Percentiles rank a stretch among this genome's conserved stretches.
Conservation (phyloP, 495 filamentous ascomycete genomes). For the Neurospora cerealis region DNA sequence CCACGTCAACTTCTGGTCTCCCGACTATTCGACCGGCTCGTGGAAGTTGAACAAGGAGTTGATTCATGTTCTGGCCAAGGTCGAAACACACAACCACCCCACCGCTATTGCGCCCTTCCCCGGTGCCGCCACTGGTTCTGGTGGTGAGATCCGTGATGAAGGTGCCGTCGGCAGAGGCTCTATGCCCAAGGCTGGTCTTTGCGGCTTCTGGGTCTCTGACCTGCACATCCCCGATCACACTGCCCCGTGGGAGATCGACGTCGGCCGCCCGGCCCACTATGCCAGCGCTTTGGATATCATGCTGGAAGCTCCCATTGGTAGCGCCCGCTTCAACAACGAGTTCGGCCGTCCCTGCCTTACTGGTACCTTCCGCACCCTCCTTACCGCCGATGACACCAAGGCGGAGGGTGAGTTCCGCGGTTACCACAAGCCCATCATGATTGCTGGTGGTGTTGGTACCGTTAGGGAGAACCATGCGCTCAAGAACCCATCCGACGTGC, state of each 20-base stretch:
- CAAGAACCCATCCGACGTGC: conserved; percentile 67
- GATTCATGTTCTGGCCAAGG: conserved; percentile 85
- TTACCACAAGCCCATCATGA: conserved; percentile 98
- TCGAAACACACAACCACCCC: conserved; percentile 97
- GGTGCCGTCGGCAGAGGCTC: conserved; percentile 90
- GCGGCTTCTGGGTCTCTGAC: conserved; percentile 91
- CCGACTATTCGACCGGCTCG: conserved; percentile 68
- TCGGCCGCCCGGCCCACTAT: conserved; percentile 84
- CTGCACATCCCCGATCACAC: conserved; percentile 72
- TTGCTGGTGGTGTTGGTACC: conserved; percentile 93
- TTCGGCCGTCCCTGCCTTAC: conserved; percentile 87
- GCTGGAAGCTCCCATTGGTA: conserved; percentile 91
- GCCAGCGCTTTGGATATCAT: conserved; percentile 93
- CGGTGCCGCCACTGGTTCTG: conserved; percentile 88
- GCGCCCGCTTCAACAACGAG: conserved; percentile 93
- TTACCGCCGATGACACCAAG: conserved; percentile 45
- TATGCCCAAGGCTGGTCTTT: conserved; percentile 82
- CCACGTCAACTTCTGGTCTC: conserved; percentile 71
- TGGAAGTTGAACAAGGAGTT: conserved; percentile 83
- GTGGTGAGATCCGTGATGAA: conserved; percentile 91
- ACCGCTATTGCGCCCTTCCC: conserved; percentile 82
- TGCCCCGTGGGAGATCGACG: conserved; percentile 82
- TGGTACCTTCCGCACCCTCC: conserved; percentile 83
- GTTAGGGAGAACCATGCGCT: conserved; percentile 88
- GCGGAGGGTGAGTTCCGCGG: conserved; percentile 59